Evolutionary conservation across 2,329 filamentous ascomycete genomes (phyloP), one percentile per base, ranked within the genome.

Genomic region (Hypoxylon sp.): DNA sequence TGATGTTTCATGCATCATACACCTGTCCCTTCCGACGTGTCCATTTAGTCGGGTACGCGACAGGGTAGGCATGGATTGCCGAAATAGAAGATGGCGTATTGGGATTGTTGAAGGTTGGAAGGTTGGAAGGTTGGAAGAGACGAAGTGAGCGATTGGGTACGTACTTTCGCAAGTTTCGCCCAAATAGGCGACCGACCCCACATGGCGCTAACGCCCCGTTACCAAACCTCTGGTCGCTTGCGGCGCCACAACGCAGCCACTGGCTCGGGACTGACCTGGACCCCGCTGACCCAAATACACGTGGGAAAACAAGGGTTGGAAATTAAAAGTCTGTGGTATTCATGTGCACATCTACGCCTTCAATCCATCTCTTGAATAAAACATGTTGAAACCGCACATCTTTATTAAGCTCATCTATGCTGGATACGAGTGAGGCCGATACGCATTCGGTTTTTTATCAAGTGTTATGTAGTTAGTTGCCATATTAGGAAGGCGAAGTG

Each of bases 111-210:
- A 46, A 53, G 31, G 44, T 46, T 42, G 31, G 39, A 55, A 42
- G 17, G 24, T 10, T 27, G 3, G 13, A 54, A 24, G 39, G 13
- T 19, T 27, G 32, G 35, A 46, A 19, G 47, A 35, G 54, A 47
- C 31, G 50, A 65, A 31, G 17, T 37, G 39, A 54, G 24, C 32
- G 17, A 54, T 55, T 54, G 17, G 39, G 52, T 57, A 48, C 39
- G 42, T 57, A 57, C 24, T n/a, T 68, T 68, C 62, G 66, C 66
- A 68, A 68, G 46, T 15, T 61, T 68, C 65, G 51, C 65, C 65
- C 17, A 46, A 68, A 68, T 35, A 6, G 56, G 65, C n/a, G 7
- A 50, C 17, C 39, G 17, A 53, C 52, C 44, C 59, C 59, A 51
- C 46, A 59, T 57, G 17, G 29, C 64, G 37, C 37, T 64, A 52